Percentiles rank a stretch among this genome's conserved stretches.
Evolutionary conservation across 1,139 yeast genomes (phyloP).

Genomic region (Diutina mesorugosa): DNA sequence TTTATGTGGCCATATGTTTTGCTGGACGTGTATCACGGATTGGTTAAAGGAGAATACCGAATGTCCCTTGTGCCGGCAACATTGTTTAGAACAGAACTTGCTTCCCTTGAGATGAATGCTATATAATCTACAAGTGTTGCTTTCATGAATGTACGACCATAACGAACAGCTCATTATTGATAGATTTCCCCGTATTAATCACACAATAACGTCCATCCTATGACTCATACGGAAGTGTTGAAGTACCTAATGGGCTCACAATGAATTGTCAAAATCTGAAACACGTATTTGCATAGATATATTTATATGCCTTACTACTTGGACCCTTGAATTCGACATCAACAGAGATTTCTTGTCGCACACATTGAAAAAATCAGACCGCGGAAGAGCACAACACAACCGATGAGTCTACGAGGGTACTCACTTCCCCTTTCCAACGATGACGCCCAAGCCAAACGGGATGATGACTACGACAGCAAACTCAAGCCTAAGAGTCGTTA

Average conservation of each 20-base stretch:
- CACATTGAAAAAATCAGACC: not conserved
- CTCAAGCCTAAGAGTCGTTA: not conserved
- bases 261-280: too few relatives aligned
- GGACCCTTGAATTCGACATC: too few relatives aligned
- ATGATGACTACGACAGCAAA: not conserved
- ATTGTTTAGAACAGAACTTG: constrained; percentile 60
- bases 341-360: not conserved
- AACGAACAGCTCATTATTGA: not conserved
- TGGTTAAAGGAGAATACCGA: constrained; percentile 86
- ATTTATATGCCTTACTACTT: too few relatives aligned
- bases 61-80: constrained; percentile 84
- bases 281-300: too few relatives aligned
- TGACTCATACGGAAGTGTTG: too few relatives aligned
- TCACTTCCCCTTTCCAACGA: not conserved
- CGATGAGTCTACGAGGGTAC: constrained; percentile 1
- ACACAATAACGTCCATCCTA: too few relatives aligned
- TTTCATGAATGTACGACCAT: not conserved
- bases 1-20: constrained; percentile 83
- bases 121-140: not conserved
- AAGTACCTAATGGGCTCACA: too few relatives aligned
- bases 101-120: constrained; percentile 42
- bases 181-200: not conserved
- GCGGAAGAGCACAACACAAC: not conserved
- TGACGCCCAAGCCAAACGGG: not conserved
- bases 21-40: constrained; percentile 84